Evolutionary conservation across 331 rosid genomes (phyloP).

Genomic region (Erythrophleum ivorense): DNA sequence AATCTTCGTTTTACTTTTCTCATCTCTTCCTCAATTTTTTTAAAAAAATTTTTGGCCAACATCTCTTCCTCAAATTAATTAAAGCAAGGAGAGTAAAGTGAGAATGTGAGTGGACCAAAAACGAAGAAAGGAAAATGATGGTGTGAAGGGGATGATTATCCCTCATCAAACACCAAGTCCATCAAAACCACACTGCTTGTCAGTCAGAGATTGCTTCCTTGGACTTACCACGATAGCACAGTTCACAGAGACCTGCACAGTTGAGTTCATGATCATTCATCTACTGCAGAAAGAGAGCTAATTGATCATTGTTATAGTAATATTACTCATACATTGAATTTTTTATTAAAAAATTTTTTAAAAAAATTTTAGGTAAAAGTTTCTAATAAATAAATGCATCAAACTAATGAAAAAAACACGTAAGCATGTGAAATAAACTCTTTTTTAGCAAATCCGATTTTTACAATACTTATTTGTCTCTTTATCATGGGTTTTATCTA

Average conservation of each 20-base stretch:
- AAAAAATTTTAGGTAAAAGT: no score
- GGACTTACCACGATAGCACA: constrained; percentile 79
- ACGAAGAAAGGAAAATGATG: not conserved
- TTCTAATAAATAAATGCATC: no score
- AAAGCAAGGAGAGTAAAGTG: constrained; percentile 25
- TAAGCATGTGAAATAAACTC: no score
- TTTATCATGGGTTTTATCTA: not conserved
- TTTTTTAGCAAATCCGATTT: no score
- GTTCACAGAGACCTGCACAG: constrained; percentile 72
- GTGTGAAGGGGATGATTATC: not conserved
- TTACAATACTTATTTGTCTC: not conserved
- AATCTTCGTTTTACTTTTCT: not conserved
- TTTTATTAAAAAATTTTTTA: not conserved
- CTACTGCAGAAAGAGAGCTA: not conserved
- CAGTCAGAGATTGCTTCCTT: constrained; percentile 67
- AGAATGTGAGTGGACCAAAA: not conserved
- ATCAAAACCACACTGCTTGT: constrained; percentile 77
- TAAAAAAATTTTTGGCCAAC: no score
- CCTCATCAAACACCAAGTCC: constrained; percentile 57
- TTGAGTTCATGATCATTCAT: constrained; percentile 27
- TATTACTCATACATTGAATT: not conserved
- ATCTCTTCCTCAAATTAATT: not conserved
- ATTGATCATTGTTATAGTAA: not conserved
- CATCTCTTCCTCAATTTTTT: not conserved
- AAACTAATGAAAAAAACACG: no score